Percentiles rank a stretch among this genome's conserved stretches.
Evolutionary conservation across 371 early-diverging fungal genomes (phyloP).

Genomic region (Rhizopus microsporus): DNA sequence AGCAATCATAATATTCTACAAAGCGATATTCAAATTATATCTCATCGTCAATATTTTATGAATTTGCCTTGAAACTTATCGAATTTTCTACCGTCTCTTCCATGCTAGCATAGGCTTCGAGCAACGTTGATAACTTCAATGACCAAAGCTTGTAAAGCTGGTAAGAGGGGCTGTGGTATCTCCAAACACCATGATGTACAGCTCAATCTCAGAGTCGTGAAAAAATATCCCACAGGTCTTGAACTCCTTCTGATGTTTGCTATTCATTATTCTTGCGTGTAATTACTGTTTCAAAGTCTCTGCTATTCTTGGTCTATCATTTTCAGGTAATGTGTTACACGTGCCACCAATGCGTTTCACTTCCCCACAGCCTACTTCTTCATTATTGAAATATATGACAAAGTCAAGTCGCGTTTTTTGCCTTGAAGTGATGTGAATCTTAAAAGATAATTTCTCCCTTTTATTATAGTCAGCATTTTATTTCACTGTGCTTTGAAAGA

Average conservation of each 20-base stretch:
- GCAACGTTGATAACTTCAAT: too few species aligned
- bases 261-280: constrained; percentile 5
- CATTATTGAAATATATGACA: background rate
- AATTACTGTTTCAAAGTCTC: constrained; percentile 1
- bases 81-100: too few species aligned
- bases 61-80: too few species aligned
- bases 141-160: background rate
- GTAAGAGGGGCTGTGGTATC: background rate
- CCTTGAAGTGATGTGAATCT: too few species aligned
- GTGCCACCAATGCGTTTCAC: background rate
- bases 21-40: too few species aligned
- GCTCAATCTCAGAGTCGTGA: constrained; percentile 1
- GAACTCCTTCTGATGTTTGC: constrained; percentile 3
- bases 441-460: background rate
- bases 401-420: background rate
- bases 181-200: constrained; percentile 1
- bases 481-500: too few species aligned
- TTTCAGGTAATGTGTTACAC: background rate
- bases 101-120: too few species aligned
- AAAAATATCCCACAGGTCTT: background rate
- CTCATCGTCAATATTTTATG: too few species aligned
- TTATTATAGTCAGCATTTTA: too few species aligned
- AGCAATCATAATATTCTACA: too few species aligned
- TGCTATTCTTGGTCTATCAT: constrained; percentile 2
- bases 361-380: constrained; percentile 9